A percentile compares a stretch with the other conserved stretches of the same genome.
Evolutionary conservation across 192 early-diverging fungal species (phyloP).

Genomic region (Gaertneriomyces sp.): DNA sequence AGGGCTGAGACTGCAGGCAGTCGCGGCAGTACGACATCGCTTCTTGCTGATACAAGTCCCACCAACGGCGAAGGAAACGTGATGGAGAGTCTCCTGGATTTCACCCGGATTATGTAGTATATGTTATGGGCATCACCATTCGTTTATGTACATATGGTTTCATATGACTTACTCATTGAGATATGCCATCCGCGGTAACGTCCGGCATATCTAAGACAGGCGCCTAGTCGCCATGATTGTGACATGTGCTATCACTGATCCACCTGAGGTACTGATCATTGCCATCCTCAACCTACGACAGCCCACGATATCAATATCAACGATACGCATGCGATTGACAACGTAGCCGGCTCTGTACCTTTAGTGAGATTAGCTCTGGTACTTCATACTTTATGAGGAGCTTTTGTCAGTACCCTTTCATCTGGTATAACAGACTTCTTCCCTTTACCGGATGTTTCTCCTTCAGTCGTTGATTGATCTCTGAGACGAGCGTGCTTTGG

Average conservation of each 20-base stretch:
- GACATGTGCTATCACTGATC: background rate
- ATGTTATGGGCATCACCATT: background rate
- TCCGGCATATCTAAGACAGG: too few species aligned
- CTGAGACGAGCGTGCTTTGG: background rate
- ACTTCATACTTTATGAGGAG: background rate
- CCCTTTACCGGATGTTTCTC: slow-evolving; percentile 1
- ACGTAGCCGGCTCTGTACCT: background rate
- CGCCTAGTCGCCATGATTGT: too few species aligned
- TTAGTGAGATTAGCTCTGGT: background rate
- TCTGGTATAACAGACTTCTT: background rate
- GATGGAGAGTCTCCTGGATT: slow-evolving; percentile 24
- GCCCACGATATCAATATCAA: background rate
- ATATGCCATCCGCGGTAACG: too few species aligned
- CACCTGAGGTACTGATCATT: background rate
- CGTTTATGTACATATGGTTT: too few species aligned
- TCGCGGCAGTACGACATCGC: background rate
- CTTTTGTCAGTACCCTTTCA: background rate
- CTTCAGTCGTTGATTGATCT: background rate
- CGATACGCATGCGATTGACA: background rate
- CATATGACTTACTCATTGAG: too few species aligned
- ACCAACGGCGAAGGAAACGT: background rate
- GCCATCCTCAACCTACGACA: slow-evolving; percentile 4
- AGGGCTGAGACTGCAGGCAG: slow-evolving; percentile 26
- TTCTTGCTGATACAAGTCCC: background rate
- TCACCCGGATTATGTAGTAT: slow-evolving; percentile 14